A percentile compares a stretch with the other conserved stretches of the same genome.
Conservation (phyloP, 169 alveolate species). For the Plasmodium sp. region DNA sequence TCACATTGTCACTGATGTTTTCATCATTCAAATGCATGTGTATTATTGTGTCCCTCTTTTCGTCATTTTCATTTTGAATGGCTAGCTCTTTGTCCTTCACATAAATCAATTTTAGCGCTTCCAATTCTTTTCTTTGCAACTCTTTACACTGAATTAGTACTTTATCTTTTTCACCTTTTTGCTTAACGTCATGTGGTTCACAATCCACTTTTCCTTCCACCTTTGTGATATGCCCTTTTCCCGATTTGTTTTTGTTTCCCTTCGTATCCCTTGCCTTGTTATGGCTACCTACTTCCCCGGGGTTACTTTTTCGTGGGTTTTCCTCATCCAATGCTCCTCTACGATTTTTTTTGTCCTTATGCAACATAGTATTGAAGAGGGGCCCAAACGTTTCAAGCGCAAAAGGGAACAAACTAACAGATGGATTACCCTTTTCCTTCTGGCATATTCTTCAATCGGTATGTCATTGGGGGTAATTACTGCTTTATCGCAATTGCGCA, state of each 20-base stretch:
- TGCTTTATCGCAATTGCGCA: neutral
- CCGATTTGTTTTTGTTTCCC: neutral
- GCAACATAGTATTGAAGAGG: conserved; percentile 10
- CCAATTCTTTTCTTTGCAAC: conserved; percentile 65
- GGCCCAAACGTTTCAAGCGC: neutral
- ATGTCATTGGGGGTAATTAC: neutral
- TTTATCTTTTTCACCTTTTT: conserved; percentile 12
- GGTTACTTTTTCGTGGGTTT: neutral
- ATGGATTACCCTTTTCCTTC: neutral
- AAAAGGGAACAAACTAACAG: neutral
- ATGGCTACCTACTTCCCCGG: neutral
- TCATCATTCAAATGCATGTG: conserved; percentile 69
- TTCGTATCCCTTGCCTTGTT: neutral
- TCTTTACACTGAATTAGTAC: conserved; percentile 46
- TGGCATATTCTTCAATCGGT: neutral
- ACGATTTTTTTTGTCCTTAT: neutral
- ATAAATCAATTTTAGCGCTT: conserved; percentile 69
- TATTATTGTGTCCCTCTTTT: conserved; percentile 55
- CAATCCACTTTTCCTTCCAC: neutral
- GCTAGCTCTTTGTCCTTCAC: conserved; percentile 39
- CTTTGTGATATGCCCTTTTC: neutral
- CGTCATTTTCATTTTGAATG: conserved; percentile 57
- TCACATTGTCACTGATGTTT: conserved; percentile 27
- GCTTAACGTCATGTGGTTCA: neutral
- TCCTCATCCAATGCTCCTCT: neutral